These are phyloP conservation scores for Geranomyces variabilis DNA, from an alignment of 192 early-diverging fungal genomes.

Conservation along the genomic window DNA sequence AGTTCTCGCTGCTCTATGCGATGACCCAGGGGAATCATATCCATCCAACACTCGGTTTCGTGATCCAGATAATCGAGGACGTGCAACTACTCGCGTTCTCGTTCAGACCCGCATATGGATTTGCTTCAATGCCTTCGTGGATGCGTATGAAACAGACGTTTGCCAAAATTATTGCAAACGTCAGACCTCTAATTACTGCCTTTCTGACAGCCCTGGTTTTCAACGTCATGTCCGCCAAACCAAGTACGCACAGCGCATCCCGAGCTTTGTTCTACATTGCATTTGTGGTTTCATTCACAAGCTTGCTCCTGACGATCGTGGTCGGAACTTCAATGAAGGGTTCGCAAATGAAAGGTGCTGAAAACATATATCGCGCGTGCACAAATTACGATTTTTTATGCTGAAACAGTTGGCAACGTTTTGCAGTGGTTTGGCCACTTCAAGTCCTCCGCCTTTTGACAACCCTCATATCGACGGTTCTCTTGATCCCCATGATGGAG, in stretches of 20 bases:
- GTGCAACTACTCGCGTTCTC: conserved; percentile 29
- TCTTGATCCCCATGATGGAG: conserved; percentile 34
- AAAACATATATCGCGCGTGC: no score
- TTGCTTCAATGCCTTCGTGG: conserved; percentile 21
- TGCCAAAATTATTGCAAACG: neutral
- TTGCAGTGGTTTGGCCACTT: conserved; percentile 32
- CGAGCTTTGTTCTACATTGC: conserved; percentile 27
- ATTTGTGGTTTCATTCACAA: conserved; percentile 6
- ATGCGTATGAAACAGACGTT: conserved; percentile 16
- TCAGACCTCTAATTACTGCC: neutral
- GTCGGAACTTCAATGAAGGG: conserved; percentile 27
- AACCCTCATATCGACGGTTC: conserved; percentile 24
- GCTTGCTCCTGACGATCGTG: neutral
- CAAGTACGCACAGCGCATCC: neutral
- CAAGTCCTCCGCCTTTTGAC: conserved; percentile 24
- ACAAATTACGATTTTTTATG: no score
- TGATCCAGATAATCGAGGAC: conserved; percentile 24
- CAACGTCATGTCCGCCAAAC: conserved; percentile 21
- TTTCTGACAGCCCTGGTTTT: conserved; percentile 14
- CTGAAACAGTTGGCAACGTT: no score
- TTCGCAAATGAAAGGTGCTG: conserved; percentile 26
- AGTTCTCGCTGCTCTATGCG: conserved; percentile 5
- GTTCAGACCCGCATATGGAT: conserved; percentile 21
- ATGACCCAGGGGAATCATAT: conserved; percentile 36
- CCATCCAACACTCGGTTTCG: conserved; percentile 1